These are phyloP conservation scores for Populus hybrid DNA, from an alignment of 441 rosid species.

Conservation along the genomic window DNA sequence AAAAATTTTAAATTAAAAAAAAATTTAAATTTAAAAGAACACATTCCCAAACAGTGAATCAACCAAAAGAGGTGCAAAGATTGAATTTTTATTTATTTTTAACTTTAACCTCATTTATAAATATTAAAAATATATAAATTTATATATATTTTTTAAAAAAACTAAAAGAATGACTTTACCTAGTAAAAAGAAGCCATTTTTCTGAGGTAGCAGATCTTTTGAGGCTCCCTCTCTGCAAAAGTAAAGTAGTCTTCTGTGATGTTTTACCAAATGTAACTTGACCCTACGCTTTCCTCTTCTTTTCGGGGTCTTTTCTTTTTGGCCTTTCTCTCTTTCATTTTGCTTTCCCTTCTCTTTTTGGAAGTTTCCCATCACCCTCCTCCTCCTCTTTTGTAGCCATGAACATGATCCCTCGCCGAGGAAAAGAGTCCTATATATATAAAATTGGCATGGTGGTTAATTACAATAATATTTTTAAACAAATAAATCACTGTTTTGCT, in stretches of 20 bases:
- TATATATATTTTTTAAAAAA: too few species aligned
- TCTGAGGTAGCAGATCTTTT: constrained; percentile 20
- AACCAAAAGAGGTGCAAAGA: too few species aligned
- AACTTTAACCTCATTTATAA: too few species aligned
- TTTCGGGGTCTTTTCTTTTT: constrained; percentile 20
- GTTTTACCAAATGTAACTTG: background rate
- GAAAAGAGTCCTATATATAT: background rate
- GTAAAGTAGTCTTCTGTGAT: constrained; percentile 15
- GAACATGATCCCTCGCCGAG: background rate
- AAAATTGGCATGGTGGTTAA: too few species aligned
- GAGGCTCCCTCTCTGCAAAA: constrained; percentile 15
- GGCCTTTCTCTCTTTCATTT: constrained; percentile 7
- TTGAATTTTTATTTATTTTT: too few species aligned
- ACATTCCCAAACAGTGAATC: too few species aligned
- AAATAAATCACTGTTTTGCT: too few species aligned
- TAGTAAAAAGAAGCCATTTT: constrained; percentile 15
- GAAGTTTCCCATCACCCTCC: constrained; percentile 37
- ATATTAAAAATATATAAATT: too few species aligned
- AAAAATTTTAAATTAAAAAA: too few species aligned
- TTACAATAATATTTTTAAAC: too few species aligned
- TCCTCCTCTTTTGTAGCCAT: background rate
- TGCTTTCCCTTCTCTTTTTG: constrained; percentile 32
- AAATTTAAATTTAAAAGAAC: too few species aligned
- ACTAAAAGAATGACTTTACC: constrained; percentile 1
- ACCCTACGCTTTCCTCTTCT: constrained; percentile 23